Base-by-base conservation (phyloP, 2,329 filamentous ascomycete genomes). In the Apiospora rasikravindrae region DNA sequence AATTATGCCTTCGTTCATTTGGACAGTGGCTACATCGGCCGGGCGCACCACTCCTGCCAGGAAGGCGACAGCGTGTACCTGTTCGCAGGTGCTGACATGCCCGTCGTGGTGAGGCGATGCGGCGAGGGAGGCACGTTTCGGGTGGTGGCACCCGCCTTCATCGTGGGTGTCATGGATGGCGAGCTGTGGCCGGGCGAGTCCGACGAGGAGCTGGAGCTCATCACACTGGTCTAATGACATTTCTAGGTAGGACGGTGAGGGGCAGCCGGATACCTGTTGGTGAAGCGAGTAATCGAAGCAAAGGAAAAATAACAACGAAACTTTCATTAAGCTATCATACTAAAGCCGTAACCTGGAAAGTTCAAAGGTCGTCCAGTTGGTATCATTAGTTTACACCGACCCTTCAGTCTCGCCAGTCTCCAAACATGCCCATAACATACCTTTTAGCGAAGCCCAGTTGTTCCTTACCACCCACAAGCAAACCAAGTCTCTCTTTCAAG, bases 11-110 rank as follows among this genome's bases (percentile, higher is more conserved):
- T 68, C 42, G 33, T 68, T 24, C 26, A 29, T 13, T 37, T 68
- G 19, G 66, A 68, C 22, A 44, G 37, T 10, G 66, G 66, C 13
- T 22, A 68, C 4, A 5, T 29, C 3, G 37, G 37, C 33, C 67
- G 42, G 7, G 42, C 67, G 40, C 67, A 69, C 44, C 26, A 13
- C 16, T 29, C 40, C 5, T 69, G 67, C 26, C 67, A 10, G 4
- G 42, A 69, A 14, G 67, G 67, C 42, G 67, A 69, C 67, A n/a
- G 22, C n/a, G 67, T 69, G 7, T 69, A 22, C 5, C 22, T 51
- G 14, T 16, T 53, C 22, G 67, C 67, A 24, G 45, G 67, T 14
- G 44, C 24, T 8, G 67, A 51, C n/a, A 33, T 40, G 2, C 67
- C 45, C 2, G 14, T 69, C 5, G 44, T 69, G 16, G 13, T 53